Conservation (phyloP, 2,329 filamentous ascomycete genomes). For the Emergomyces orientalis region DNA sequence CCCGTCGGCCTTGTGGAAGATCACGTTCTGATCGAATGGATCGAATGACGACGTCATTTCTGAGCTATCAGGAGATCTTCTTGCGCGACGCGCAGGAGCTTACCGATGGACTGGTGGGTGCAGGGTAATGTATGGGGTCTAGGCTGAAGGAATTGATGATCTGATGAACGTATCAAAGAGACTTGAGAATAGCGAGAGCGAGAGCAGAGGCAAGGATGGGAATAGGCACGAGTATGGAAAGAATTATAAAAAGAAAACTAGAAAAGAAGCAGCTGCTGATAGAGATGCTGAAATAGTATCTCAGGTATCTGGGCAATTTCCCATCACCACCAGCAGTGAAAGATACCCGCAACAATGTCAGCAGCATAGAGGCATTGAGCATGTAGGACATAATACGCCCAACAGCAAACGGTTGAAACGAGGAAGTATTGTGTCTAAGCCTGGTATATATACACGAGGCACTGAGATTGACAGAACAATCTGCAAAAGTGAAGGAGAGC, state of each 20-base stretch:
- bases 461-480: conserved; percentile 5
- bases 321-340: background rate
- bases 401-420: background rate
- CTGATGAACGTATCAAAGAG: background rate
- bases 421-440: background rate
- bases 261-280: background rate
- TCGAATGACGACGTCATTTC: conserved; percentile 32
- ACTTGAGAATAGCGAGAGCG: background rate
- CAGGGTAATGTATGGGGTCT: background rate
- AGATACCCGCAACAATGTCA: background rate
- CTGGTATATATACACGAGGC: background rate
- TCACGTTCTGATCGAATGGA: conserved; percentile 45
- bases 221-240: background rate
- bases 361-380: background rate
- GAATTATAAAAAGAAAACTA: background rate
- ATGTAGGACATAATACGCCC: background rate
- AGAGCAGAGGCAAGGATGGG: background rate
- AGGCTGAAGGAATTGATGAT: background rate
- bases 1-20: conserved; percentile 39
- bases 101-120: background rate
- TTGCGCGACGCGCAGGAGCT: background rate
- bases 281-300: background rate
- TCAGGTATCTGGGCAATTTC: background rate
- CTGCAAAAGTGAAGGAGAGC: conserved; percentile 2
- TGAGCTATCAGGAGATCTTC: background rate